Conservation (phyloP, 2,329 filamentous ascomycete species). For the Thermomyces lanuginosus region DNA sequence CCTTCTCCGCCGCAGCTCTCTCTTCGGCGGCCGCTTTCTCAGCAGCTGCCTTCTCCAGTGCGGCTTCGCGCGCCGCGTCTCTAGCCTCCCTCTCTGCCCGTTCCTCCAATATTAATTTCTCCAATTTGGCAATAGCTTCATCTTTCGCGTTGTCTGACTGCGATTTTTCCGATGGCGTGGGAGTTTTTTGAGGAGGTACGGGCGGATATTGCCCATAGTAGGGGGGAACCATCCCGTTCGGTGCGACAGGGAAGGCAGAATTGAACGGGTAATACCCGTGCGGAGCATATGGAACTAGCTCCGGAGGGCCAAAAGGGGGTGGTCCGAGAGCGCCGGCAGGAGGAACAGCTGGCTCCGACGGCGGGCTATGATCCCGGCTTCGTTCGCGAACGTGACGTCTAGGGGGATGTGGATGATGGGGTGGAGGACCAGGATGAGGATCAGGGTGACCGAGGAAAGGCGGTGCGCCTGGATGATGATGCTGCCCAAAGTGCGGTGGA, state of each 20-base stretch:
- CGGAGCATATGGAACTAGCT: conserved; percentile 23
- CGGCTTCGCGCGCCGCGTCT: conserved; percentile 25
- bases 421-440: conserved; percentile 12
- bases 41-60: conserved; percentile 37
- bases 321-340: conserved; percentile 14
- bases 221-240: conserved; percentile 19
- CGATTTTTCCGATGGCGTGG: conserved; percentile 13
- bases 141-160: conserved; percentile 35
- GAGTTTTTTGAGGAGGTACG: conserved; percentile 12
- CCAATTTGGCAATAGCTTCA: conserved; percentile 45
- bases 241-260: conserved; percentile 18
- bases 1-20: conserved; percentile 26
- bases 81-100: conserved; percentile 25
- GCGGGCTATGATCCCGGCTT: conserved; percentile 16
- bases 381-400: conserved; percentile 11
- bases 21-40: conserved; percentile 19
- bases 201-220: conserved; percentile 23
- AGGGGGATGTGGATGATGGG: conserved; percentile 12
- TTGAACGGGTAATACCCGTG: conserved; percentile 20
- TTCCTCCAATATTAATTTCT: conserved; percentile 38
- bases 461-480: conserved; percentile 13
- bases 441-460: conserved; percentile 16
- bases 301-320: conserved; percentile 18
- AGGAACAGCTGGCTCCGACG: conserved; percentile 15
- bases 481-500: conserved; percentile 13